Base-by-base conservation (phyloP, 371 early-diverging fungal genomes). In the Fennellomyces sp. region DNA sequence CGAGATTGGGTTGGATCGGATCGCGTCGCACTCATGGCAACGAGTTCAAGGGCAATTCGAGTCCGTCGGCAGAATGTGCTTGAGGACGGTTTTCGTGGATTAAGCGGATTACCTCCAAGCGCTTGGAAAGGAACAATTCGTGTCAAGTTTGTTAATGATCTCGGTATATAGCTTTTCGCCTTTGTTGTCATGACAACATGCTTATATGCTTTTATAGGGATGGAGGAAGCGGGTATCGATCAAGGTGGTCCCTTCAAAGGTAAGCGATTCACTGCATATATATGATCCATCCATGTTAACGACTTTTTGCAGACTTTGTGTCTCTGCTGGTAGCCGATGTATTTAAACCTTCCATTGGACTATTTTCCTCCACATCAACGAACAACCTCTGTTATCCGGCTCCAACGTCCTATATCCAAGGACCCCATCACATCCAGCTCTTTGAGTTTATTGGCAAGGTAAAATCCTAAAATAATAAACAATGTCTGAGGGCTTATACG, bases 241-340 rank as follows among this genome's bases (percentile, higher is more conserved):
- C 94, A 94, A 61, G 95, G 95, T 7, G 95, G 95, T 2, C 91
- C 96, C 5, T 97, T 95, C 69, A 97, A 96, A 73, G 81, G 81
- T 77, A 71, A 48, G 25, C 13, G 6, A 33, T 33, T 33, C 13
- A 39, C 10, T n/a, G 4, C 6, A 11, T 39, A 39, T 39, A n/a
- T 39, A 5, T 10, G 5, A 80, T 53, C 77, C 79, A 47, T 71
- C 75, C 7, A 75, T 70, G 5, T 45, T 45, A 6, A 23, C 23
- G n/a, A 11, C 5, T 12, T 72, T 73, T 2, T 75, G 70, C 76
- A 74, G 96, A 97, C 74, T 97, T 97, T 56, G 78, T 97, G 50
- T 92, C 91, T 2, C 80, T 84, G 58, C 71, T 94, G 28, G 80
- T 83, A 15, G 73, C 78, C 28, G 87, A 91, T 33, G 94, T 92